Percentiles rank a stretch among this genome's conserved stretches.
Evolutionary conservation across 345 rosid genomes (phyloP).

Genomic region (Fremontodendron californicum): DNA sequence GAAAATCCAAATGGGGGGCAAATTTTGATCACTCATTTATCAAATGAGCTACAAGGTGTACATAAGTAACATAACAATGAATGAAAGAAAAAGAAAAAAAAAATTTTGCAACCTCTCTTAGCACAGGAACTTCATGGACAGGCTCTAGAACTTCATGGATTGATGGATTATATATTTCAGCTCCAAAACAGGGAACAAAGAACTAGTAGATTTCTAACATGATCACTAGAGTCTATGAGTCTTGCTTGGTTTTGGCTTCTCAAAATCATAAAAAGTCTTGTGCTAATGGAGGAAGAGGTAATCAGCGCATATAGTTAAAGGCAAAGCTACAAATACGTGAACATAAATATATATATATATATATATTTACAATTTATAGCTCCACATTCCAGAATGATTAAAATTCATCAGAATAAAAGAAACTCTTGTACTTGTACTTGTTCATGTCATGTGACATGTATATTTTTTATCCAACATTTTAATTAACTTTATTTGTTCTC

Average conservation of each 20-base stretch:
- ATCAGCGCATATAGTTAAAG: not conserved
- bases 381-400: not conserved
- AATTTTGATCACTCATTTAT: not conserved
- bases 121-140: too few species aligned
- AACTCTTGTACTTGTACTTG: not conserved
- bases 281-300: constrained; percentile 17
- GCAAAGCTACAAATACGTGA: not conserved
- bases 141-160: too few species aligned
- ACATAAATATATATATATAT: not conserved
- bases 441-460: not conserved
- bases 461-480: too few species aligned
- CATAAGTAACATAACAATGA: too few species aligned
- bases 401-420: not conserved
- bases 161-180: too few species aligned
- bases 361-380: not conserved
- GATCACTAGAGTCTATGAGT: too few species aligned
- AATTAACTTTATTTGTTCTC: too few species aligned
- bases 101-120: too few species aligned
- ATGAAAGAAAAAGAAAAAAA: too few species aligned
- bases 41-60: too few species aligned
- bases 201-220: too few species aligned
- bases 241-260: constrained; percentile 26
- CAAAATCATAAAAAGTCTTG: constrained; percentile 14
- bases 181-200: too few species aligned
- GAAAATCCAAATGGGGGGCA: not conserved